Base-by-base conservation (phyloP, 108 stramenopile genomes). In the Stephanodiscus triporus region DNA sequence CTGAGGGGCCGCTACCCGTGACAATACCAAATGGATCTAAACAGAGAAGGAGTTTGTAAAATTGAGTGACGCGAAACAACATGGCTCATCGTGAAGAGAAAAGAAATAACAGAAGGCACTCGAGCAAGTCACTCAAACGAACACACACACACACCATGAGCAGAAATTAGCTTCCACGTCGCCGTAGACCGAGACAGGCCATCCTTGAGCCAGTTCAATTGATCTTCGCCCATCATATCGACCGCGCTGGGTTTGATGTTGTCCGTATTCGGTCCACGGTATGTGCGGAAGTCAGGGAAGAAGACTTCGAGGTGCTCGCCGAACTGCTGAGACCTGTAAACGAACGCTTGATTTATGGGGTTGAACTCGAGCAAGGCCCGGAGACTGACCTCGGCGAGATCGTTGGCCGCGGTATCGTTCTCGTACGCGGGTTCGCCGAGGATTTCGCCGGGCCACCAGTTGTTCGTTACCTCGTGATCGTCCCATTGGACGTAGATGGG, bases 151-250 rank as follows among this genome's bases (percentile, higher is more conserved):
- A 20, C 23, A 60, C 37, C 78, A 50, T 74, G 73, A 26, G 76
- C 51, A 53, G 66, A 61, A 72, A 85, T 77, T 27, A 85, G 63
- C 64, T 85, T 85, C 84, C 84, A 85, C 6, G 84, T 81, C 43
- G 79, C 76, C 22, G 55, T 81, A 14, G 67, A 70, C 13, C 36
- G 10, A 3, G 4, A 48, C 20, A 85, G 56, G 9, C 72, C 71
- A 37, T 85, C 61, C 55, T 70, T 68, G 40, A 85, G 71, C 84
- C 80, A 85, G 8, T 24, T 34, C 10, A 77, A 30, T 53, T 85
- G 84, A 14, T 85, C 80, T 16, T 49, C 47, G 6, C 80, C 84
- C 61, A 85, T 62, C 67, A 85, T 81, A 66, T 45, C 59, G 22
- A 19, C 63, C 73, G 75, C 29, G 16, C 36, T 53, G 2, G 77